A percentile compares a stretch with the other conserved stretches of the same genome.
Conservation (phyloP, 129 eudicot genomes). For the Centella asiatica region DNA sequence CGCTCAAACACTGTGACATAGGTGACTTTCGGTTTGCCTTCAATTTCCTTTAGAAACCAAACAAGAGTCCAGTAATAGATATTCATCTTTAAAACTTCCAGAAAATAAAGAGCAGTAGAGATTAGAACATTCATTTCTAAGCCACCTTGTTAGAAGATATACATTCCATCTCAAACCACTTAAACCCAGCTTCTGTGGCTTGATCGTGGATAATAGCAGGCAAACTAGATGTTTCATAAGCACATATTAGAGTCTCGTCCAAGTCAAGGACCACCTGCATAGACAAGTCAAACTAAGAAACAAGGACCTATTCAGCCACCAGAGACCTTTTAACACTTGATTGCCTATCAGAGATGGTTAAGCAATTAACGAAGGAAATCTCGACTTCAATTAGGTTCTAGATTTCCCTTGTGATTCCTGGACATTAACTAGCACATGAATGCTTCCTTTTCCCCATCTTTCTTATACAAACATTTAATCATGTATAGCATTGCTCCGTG, state of each 20-base stretch:
- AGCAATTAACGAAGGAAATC: too few relatives aligned
- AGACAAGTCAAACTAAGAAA: background rate
- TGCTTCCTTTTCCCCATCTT: too few relatives aligned
- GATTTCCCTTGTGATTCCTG: too few relatives aligned
- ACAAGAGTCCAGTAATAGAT: slow-evolving; percentile 9
- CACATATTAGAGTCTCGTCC: slow-evolving; percentile 95
- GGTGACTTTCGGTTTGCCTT: slow-evolving; percentile 85
- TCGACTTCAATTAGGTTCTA: slow-evolving; percentile 17
- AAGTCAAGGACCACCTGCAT: slow-evolving; percentile 96
- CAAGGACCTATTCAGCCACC: slow-evolving; percentile 1
- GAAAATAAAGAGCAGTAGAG: background rate
- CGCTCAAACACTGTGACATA: slow-evolving; percentile 99
- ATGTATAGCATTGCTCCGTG: too few relatives aligned
- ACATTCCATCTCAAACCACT: slow-evolving; percentile 97
- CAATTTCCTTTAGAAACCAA: slow-evolving; percentile 56
- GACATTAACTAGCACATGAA: too few relatives aligned
- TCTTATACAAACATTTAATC: too few relatives aligned
- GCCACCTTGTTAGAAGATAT: slow-evolving; percentile 78
- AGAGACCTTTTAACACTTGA: too few relatives aligned
- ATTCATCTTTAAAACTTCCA: background rate
- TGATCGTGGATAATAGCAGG: slow-evolving; percentile 71
- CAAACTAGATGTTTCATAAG: slow-evolving; percentile 89
- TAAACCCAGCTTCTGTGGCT: slow-evolving; percentile 88
- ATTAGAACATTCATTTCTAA: too few relatives aligned
- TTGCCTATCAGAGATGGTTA: too few relatives aligned